A percentile compares a stretch with the other conserved stretches of the same genome.
phyloP scores from a whole-genome alignment of 139 green algal genomes.

The Nannochloris sp. region DNA sequence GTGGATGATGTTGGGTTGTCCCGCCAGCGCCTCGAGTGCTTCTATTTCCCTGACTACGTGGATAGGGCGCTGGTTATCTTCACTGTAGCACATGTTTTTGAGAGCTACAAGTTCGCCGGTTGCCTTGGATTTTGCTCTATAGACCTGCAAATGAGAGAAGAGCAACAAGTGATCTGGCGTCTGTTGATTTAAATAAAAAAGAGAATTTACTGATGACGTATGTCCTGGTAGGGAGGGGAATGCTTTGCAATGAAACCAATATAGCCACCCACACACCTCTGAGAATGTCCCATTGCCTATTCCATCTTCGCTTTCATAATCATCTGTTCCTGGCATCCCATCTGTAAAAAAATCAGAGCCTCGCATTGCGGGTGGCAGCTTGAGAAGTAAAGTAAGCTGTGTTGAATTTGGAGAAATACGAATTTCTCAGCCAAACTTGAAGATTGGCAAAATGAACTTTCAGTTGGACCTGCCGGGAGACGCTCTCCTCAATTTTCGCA shows the following conservation, averaged over 20 bases:
- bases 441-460: no score
- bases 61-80: background rate
- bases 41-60: slow-evolving; percentile 15
- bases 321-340: slow-evolving; percentile 3
- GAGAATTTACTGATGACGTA: background rate
- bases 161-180: no score
- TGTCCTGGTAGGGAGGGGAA: background rate
- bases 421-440: no score
- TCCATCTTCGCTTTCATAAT: slow-evolving; percentile 18
- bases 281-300: slow-evolving; percentile 26
- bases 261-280: slow-evolving; percentile 21
- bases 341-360: slow-evolving; percentile 4
- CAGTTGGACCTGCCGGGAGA: no score
- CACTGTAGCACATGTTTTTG: slow-evolving; percentile 19
- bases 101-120: slow-evolving; percentile 11
- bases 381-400: no score
- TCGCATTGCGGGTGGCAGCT: background rate
- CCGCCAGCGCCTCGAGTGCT: background rate
- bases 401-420: no score
- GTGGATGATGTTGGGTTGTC: slow-evolving; percentile 8
- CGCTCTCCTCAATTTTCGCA: no score
- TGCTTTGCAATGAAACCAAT: background rate
- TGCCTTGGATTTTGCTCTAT: background rate
- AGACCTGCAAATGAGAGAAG: slow-evolving; percentile 13
- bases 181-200: no score